These are phyloP conservation scores for Nakaseomyces uthaithaninus DNA, from an alignment of 1,139 yeast genomes.

Conservation along the genomic window DNA sequence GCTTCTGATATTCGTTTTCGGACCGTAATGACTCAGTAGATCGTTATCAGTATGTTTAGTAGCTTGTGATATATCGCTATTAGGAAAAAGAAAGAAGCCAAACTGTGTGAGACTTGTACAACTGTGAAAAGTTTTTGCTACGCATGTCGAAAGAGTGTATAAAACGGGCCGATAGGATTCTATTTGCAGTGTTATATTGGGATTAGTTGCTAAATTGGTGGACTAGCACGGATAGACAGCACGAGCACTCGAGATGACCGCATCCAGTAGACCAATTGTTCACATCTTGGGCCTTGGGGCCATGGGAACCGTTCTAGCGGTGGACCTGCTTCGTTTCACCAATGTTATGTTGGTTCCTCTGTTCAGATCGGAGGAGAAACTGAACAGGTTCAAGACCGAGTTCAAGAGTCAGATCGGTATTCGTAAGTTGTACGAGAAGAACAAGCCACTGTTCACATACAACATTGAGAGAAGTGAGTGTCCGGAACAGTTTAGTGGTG, in stretches of 20 bases:
- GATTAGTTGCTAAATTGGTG: too few relatives aligned
- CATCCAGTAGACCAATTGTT: slow-evolving; percentile 18
- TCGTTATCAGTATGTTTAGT: too few relatives aligned
- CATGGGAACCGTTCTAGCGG: slow-evolving; percentile 30
- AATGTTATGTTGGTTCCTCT: slow-evolving; percentile 25
- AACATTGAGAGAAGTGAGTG: slow-evolving; percentile 25
- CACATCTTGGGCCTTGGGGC: slow-evolving; percentile 31
- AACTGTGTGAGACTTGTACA: too few relatives aligned
- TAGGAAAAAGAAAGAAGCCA: too few relatives aligned
- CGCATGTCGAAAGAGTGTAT: too few relatives aligned
- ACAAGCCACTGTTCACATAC: slow-evolving; percentile 14
- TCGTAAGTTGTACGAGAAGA: slow-evolving; percentile 24
- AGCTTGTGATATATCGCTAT: too few relatives aligned
- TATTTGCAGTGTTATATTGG: too few relatives aligned
- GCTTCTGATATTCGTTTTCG: too few relatives aligned
- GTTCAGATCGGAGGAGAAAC: slow-evolving; percentile 26
- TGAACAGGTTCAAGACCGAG: slow-evolving; percentile 24
- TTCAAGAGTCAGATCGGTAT: slow-evolving; percentile 27
- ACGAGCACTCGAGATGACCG: slow-evolving; percentile 13
- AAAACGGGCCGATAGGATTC: too few relatives aligned
- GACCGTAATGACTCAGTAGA: too few relatives aligned
- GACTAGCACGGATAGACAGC: too few relatives aligned
- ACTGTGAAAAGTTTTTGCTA: too few relatives aligned
- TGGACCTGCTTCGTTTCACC: slow-evolving; percentile 23
- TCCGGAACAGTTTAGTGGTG: slow-evolving; percentile 23